Evolutionary conservation across 179 eudicot species (phyloP).

Genomic region (Silene coronaria): DNA sequence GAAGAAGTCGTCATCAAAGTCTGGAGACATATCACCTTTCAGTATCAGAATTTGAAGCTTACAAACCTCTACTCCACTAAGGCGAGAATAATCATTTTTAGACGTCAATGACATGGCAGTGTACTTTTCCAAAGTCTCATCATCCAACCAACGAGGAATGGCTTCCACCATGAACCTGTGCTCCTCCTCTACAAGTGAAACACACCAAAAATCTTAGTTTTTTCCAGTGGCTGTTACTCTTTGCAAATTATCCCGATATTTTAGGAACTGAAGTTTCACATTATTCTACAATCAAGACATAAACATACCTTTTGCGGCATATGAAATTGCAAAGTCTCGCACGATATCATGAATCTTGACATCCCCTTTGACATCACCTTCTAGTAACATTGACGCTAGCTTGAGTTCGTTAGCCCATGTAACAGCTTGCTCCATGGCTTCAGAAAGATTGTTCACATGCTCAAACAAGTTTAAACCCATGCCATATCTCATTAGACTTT

Average conservation of each 20-base stretch:
- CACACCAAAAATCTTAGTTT: too few relatives aligned
- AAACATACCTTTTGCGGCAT: background rate
- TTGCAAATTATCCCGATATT: too few relatives aligned
- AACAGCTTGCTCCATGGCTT: background rate
- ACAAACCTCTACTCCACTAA: too few relatives aligned
- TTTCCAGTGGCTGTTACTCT: background rate
- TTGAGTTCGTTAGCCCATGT: background rate
- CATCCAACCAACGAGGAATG: conserved; percentile 1
- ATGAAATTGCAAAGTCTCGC: background rate
- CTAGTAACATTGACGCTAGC: background rate
- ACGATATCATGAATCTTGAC: conserved; percentile 7
- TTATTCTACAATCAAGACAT: too few relatives aligned
- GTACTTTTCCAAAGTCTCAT: conserved; percentile 6
- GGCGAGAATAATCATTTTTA: background rate
- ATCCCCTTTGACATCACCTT: background rate
- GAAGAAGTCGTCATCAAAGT: background rate
- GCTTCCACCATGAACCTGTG: conserved; percentile 12
- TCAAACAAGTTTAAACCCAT: background rate
- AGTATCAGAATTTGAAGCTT: conserved; percentile 11
- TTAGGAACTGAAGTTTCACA: too few relatives aligned
- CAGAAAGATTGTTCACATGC: background rate
- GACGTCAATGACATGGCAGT: conserved; percentile 13
- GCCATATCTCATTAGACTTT: background rate
- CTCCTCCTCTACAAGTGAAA: background rate
- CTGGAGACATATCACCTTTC: background rate